Conservation (phyloP, 257 asterid species). For the Solanum pimpinellifolium region DNA sequence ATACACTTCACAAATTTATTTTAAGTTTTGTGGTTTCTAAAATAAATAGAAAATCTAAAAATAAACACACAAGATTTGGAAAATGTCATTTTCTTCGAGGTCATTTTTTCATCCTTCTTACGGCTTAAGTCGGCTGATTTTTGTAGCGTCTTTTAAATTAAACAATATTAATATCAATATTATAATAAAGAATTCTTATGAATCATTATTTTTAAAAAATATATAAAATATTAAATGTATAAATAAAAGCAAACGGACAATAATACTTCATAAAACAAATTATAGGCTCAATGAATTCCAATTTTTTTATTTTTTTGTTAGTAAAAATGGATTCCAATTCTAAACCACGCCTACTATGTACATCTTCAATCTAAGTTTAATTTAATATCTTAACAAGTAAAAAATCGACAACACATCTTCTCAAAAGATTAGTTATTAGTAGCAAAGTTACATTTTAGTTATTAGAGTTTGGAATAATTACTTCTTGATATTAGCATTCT, state of each 20-base stretch:
- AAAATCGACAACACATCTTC: not conserved
- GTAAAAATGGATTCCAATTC: not conserved
- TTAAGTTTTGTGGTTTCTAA: too few relatives aligned
- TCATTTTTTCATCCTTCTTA: too few relatives aligned
- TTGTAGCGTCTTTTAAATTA: too few relatives aligned
- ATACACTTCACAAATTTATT: not conserved
- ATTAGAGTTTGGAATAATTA: not conserved
- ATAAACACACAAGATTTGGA: too few relatives aligned
- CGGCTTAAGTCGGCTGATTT: too few relatives aligned
- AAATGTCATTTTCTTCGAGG: too few relatives aligned
- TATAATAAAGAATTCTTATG: too few relatives aligned
- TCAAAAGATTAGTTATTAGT: not conserved
- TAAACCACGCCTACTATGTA: not conserved
- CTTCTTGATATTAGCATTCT: not conserved
- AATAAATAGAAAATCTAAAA: too few relatives aligned
- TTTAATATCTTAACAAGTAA: not conserved
- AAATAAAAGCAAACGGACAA: too few relatives aligned
- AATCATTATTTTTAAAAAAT: too few relatives aligned
- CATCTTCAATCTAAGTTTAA: not conserved
- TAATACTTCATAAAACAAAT: not conserved
- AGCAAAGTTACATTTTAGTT: not conserved
- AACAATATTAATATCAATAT: too few relatives aligned
- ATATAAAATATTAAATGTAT: not conserved
- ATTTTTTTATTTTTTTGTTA: not conserved
- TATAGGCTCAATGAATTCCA: not conserved